Conservation (phyloP, 1,139 yeast genomes). For the Candida sp. region DNA sequence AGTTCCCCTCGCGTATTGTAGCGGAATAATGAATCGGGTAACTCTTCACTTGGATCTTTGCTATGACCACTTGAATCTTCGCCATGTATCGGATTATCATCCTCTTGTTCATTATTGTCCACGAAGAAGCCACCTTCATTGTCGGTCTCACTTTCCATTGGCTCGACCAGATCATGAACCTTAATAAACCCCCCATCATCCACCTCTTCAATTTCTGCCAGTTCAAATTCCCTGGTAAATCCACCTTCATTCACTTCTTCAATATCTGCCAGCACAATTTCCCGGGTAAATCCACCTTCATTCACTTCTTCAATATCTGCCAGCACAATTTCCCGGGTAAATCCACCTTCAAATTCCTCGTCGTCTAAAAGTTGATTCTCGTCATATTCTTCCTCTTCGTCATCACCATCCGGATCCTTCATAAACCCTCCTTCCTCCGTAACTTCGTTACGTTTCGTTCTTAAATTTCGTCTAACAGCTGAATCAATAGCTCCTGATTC, state of each 20-base stretch:
- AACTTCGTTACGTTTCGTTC: conserved; percentile 1
- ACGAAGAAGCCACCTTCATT: conserved; percentile 5
- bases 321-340: conserved; percentile 7
- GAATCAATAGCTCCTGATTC: not conserved
- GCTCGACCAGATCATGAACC: conserved; percentile 1
- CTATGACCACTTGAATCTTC: not conserved
- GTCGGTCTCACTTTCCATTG: conserved; percentile 3
- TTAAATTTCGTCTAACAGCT: conserved; percentile 5
- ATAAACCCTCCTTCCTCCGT: conserved; percentile 1
- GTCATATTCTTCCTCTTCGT: not conserved
- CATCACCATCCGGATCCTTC: conserved; percentile 6
- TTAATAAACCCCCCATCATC: too few species aligned
- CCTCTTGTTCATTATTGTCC: conserved; percentile 7
- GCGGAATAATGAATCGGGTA: conserved; percentile 13
- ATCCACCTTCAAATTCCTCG: conserved; percentile 11
- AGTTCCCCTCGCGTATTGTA: conserved; percentile 17
- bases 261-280: conserved; percentile 4
- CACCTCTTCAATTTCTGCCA: conserved; percentile 2
- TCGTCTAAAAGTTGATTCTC: not conserved
- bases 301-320: conserved; percentile 4
- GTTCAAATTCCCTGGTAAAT: conserved; percentile 2
- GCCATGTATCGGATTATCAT: not conserved
- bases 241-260: conserved; percentile 3
- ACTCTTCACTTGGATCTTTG: conserved; percentile 5
- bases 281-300: conserved; percentile 13